Base-by-base conservation (phyloP, 164 flowering plant species). In the Cinnamomum micranthum region DNA sequence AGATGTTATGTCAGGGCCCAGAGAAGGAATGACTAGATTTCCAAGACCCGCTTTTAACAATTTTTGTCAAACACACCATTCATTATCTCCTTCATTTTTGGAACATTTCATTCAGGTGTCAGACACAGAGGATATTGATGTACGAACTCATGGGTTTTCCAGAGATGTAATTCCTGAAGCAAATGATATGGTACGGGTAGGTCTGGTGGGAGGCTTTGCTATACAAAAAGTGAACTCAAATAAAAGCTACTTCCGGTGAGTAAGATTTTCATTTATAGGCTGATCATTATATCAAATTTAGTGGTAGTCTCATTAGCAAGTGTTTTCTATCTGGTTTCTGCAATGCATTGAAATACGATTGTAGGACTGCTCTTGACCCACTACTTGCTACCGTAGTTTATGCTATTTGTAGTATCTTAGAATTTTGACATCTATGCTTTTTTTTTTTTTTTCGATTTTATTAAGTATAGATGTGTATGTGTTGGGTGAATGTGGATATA, bases 161-260 rank as follows among this genome's bases (percentile, higher is more conserved):
- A 77, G 70, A 65, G 95, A 93, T 73, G 84, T 81, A 14, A 83
- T 88, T 64, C 92, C 95, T n/a, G 92, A 90, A 74, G 85, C 86
- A 62, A 79, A 82, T 68, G 91, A 93, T 74, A 81, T 82, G 7
- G 92, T 92, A 4, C 87, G 97, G 72, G 85, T 93, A 74, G 96
- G 84, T 74, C 14, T 92, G 58, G 92, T 90, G 13, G 98, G 99
- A 78, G 99, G 96, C 58, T 84, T 92, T 85, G 99, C 92, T 27
- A n/a, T 95, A 58, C 97, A 93, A 74, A 91, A 88, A 85, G 90
- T 91, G 80, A 83, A 87, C 31, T 76, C 81, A 71, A 82, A 82
- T 47, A 82, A 87, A 78, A 91, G 98, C 81, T 95, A 89, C 84
- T 93, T 93, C 73, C 79, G 98, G 99, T 93, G 80, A 83, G 90